phyloP scores from a whole-genome alignment of 768 basidiomycete genomes.

The Tulasnella sp. region DNA sequence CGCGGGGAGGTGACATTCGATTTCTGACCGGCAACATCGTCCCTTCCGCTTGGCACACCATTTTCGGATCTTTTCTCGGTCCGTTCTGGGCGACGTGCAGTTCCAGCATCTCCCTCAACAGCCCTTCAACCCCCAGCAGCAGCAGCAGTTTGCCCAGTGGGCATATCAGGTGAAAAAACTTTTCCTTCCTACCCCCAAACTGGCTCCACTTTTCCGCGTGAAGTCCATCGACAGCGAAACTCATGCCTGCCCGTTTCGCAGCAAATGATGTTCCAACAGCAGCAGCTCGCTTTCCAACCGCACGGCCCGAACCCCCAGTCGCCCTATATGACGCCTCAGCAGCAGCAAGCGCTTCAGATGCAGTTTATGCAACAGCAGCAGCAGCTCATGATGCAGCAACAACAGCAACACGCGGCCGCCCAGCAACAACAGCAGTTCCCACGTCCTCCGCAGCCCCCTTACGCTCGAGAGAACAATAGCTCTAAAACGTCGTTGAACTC shows the following conservation, averaged over 20 bases:
- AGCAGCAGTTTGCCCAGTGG: constrained; percentile 78
- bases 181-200: not conserved
- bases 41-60: not conserved
- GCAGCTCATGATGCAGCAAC: constrained; percentile 24
- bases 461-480: constrained; percentile 74
- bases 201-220: not conserved
- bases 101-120: constrained; percentile 27
- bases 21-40: constrained; percentile 9
- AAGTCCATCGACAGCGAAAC: constrained; percentile 7
- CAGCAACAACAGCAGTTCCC: constrained; percentile 34
- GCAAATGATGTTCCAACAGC: constrained; percentile 78
- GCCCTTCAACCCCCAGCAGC: constrained; percentile 45
- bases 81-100: not conserved
- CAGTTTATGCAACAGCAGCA: constrained; percentile 36
- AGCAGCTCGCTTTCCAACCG: constrained; percentile 45
- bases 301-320: constrained; percentile 23
- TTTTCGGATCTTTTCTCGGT: not conserved
- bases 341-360: constrained; percentile 35
- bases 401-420: constrained; percentile 30
- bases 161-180: constrained; percentile 57
- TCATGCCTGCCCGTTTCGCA: constrained; percentile 41
- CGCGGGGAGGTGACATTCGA: not conserved
- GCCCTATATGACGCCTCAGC: constrained; percentile 31
- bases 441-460: constrained; percentile 56
- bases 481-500: constrained; percentile 82